phyloP scores from a whole-genome alignment of 257 asterid species.

The Solanum infundibuliforme region DNA sequence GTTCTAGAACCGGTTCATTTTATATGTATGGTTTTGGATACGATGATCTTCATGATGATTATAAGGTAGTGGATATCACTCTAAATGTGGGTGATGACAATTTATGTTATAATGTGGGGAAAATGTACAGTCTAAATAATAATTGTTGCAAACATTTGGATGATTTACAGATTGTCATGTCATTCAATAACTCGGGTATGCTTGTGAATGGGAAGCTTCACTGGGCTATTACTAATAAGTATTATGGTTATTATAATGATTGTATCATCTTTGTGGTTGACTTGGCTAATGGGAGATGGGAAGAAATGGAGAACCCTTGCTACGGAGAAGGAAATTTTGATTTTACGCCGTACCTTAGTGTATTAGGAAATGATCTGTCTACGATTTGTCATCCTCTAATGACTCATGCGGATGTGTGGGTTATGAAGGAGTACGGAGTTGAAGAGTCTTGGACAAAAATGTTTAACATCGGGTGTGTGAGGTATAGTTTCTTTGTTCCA shows the following conservation, averaged over 20 bases:
- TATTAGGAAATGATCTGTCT: conserved; percentile 17
- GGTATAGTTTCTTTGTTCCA: background rate
- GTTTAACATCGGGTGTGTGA: background rate
- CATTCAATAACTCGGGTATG: background rate
- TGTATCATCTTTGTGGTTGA: background rate
- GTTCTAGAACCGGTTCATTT: background rate
- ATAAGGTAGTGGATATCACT: background rate
- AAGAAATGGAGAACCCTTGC: background rate
- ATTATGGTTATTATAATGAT: background rate
- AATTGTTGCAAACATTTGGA: background rate
- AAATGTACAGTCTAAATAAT: background rate
- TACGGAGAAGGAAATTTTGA: background rate
- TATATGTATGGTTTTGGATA: background rate
- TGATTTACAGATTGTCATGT: too few species aligned
- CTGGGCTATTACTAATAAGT: background rate
- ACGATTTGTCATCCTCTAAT: conserved; percentile 15
- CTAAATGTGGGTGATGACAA: background rate
- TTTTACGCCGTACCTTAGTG: conserved; percentile 8
- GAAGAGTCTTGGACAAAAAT: background rate
- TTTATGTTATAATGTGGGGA: background rate
- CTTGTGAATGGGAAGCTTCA: background rate
- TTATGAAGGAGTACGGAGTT: background rate
- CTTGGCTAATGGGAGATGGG: background rate
- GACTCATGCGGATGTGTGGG: background rate
- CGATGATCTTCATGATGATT: background rate